Conservation (phyloP, 331 rosid species). For the Malus hybrid region DNA sequence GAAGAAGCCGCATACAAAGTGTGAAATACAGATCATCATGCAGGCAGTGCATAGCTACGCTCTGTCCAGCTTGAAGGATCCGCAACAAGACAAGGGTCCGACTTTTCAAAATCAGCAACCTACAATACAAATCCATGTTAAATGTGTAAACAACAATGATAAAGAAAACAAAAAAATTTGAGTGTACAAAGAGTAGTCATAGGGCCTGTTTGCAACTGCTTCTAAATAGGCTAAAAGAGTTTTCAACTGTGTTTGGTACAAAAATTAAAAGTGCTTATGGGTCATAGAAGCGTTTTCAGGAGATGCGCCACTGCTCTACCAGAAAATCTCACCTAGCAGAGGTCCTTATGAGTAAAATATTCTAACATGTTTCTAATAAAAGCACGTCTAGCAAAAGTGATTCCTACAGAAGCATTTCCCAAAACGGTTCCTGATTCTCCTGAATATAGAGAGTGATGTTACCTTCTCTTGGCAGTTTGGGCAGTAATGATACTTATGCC, state of each 20-base stretch:
- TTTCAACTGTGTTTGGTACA: not conserved
- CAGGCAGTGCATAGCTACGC: constrained; percentile 75
- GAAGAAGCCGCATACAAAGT: not conserved
- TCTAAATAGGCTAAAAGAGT: not conserved
- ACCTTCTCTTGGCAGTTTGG: constrained; percentile 79
- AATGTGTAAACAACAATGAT: not conserved
- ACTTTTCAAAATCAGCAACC: constrained; percentile 85
- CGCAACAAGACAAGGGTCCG: constrained; percentile 68
- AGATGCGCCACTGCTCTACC: not conserved
- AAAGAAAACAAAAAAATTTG: not conserved
- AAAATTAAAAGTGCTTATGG: not conserved
- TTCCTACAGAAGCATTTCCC: too few species aligned
- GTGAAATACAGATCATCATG: constrained; percentile 7
- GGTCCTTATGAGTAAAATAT: not conserved
- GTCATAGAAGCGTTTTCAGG: not conserved
- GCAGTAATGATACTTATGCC: constrained; percentile 91
- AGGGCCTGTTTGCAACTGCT: not conserved
- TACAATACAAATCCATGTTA: constrained; percentile 10
- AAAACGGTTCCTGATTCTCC: not conserved
- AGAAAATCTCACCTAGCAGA: not conserved
- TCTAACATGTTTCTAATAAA: not conserved
- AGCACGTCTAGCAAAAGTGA: too few species aligned
- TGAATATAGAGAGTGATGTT: not conserved
- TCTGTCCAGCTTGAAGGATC: constrained; percentile 84
- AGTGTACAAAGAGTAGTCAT: not conserved